Evolutionary conservation across 2,329 filamentous ascomycete species (phyloP).

Genomic region (Pseudogymnoascus sp.): DNA sequence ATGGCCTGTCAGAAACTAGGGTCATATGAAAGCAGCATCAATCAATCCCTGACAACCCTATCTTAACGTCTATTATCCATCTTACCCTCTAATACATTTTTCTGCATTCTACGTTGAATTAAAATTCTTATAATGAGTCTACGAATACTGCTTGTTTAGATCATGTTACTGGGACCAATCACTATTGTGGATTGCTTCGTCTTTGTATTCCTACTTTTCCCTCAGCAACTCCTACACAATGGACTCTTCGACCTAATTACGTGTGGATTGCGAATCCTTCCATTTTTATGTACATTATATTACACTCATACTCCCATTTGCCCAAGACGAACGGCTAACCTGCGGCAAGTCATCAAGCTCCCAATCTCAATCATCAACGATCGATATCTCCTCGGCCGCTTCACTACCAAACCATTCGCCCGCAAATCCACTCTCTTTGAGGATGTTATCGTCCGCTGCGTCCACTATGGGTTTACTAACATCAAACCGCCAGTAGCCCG

Average conservation of each 20-base stretch:
- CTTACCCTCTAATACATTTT: not conserved
- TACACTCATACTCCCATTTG: conserved; percentile 16
- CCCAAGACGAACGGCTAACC: not conserved
- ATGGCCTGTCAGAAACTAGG: not conserved
- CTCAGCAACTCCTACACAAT: conserved; percentile 62
- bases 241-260: conserved; percentile 51
- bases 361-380: conserved; percentile 53
- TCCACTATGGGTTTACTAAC: conserved; percentile 68
- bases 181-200: conserved; percentile 69
- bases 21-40: not conserved
- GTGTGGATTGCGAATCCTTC: conserved; percentile 55
- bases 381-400: conserved; percentile 41
- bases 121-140: not conserved
- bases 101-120: not conserved
- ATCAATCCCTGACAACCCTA: not conserved
- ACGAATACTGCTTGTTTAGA: not conserved
- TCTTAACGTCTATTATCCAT: not conserved
- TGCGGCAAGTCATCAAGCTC: conserved; percentile 45
- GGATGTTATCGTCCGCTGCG: conserved; percentile 68
- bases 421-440: conserved; percentile 65
- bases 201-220: conserved; percentile 63
- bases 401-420: conserved; percentile 54
- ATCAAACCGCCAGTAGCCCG: conserved; percentile 62
- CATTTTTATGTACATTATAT: conserved; percentile 54
- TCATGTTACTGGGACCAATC: conserved; percentile 67